Evolutionary conservation across 2,329 filamentous ascomycete species (phyloP).

Genomic region (Aureobasidium sp.): DNA sequence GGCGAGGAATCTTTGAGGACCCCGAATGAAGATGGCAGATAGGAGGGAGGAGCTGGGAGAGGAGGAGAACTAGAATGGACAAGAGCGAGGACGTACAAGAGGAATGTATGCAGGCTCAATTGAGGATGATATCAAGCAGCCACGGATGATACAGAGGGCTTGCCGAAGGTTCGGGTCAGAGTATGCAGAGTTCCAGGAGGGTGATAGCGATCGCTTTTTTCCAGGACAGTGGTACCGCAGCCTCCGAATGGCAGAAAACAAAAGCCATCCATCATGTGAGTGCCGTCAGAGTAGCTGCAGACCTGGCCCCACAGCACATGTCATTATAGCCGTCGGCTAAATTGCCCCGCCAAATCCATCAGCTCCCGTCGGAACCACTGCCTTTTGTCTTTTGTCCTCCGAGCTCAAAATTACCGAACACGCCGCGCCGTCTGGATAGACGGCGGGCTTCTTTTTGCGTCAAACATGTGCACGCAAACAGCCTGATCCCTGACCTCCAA

Average conservation of each 20-base stretch:
- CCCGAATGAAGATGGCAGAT: not conserved
- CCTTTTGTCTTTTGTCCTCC: not conserved
- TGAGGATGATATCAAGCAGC: conserved; percentile 9
- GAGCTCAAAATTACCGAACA: not conserved
- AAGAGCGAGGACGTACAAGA: conserved; percentile 9
- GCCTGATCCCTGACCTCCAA: conserved; percentile 4
- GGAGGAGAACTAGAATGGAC: not conserved
- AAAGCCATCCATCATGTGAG: conserved; percentile 6
- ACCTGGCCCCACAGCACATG: not conserved
- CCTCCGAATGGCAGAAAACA: conserved; percentile 6
- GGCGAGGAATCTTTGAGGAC: not conserved
- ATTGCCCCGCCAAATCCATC: not conserved
- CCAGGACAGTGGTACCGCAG: conserved; percentile 9
- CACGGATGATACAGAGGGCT: conserved; percentile 1
- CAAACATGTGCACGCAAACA: not conserved
- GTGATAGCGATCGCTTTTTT: conserved; percentile 6
- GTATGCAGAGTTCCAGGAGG: conserved; percentile 2
- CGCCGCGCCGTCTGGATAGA: not conserved
- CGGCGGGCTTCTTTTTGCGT: not conserved
- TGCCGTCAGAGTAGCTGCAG: not conserved
- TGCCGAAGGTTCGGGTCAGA: not conserved
- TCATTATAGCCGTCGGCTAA: conserved; percentile 10
- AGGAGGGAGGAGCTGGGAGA: not conserved
- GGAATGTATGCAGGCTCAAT: conserved; percentile 12
- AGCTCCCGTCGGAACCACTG: not conserved